Conservation (phyloP, 805 yeast genomes). For the Hagleromyces aurorensis region DNA sequence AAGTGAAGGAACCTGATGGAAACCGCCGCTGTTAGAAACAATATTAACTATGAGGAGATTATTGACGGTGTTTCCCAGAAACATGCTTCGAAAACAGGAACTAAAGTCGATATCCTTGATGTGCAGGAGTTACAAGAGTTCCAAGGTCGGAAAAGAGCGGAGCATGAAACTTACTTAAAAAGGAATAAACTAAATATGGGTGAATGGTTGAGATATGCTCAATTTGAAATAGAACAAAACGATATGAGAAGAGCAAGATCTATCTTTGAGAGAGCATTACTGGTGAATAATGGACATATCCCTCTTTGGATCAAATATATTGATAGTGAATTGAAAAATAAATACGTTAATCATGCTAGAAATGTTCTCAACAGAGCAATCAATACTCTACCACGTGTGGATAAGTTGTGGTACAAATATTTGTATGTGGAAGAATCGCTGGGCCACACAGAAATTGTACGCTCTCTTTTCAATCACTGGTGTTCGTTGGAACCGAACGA, state of each 20-base stretch:
- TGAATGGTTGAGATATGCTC: constrained; percentile 90
- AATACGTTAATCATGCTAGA: constrained; percentile 81
- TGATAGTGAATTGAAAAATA: constrained; percentile 62
- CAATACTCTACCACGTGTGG: constrained; percentile 63
- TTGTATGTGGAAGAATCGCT: constrained; percentile 76
- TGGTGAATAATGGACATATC: constrained; percentile 64
- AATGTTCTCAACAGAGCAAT: constrained; percentile 77
- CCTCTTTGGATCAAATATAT: constrained; percentile 84
- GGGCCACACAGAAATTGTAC: constrained; percentile 51
- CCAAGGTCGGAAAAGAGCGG: constrained; percentile 71
- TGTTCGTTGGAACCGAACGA: constrained; percentile 61
- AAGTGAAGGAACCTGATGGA: too few species aligned
- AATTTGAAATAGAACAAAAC: constrained; percentile 74
- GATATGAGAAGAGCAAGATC: constrained; percentile 78
- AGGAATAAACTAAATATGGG: constrained; percentile 73
- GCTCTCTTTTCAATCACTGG: constrained; percentile 74
- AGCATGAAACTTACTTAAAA: constrained; percentile 80
- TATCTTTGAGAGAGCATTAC: constrained; percentile 78
- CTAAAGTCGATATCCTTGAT: constrained; percentile 48
- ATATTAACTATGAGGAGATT: too few species aligned
- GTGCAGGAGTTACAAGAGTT: constrained; percentile 70
- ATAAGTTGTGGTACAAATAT: constrained; percentile 81
- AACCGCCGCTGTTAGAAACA: too few species aligned
- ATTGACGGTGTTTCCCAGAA: too few species aligned
- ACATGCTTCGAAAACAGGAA: too few species aligned